Evolutionary conservation across 768 basidiomycete species (phyloP).

Genomic region (Russula ochroleuca): DNA sequence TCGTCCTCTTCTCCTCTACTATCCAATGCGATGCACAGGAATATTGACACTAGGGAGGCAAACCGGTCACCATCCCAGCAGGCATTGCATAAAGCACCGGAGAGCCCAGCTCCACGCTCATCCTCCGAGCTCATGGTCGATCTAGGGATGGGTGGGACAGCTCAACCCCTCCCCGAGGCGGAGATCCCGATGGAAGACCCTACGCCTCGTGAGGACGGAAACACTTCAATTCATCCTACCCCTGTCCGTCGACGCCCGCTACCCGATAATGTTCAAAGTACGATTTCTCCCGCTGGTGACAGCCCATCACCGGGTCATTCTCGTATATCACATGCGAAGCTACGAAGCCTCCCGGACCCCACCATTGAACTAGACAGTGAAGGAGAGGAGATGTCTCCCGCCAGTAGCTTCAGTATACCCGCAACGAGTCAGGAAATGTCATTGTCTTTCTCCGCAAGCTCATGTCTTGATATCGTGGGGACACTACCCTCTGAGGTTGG

Average conservation of each 20-base stretch:
- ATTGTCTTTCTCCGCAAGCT: constrained; percentile 1
- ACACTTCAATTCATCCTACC: background rate
- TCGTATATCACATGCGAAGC: constrained; percentile 23
- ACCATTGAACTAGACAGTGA: constrained; percentile 18
- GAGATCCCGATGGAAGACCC: constrained; percentile 6
- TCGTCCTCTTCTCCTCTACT: constrained; percentile 8
- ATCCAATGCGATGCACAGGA: background rate
- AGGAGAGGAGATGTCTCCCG: constrained; percentile 16
- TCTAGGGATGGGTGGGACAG: background rate
- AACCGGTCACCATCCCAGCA: background rate
- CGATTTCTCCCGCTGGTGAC: background rate
- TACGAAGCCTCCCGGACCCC: constrained; percentile 16
- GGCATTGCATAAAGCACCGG: background rate
- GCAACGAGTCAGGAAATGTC: constrained; percentile 2
- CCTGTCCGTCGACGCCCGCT: background rate
- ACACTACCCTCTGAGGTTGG: constrained; percentile 19
- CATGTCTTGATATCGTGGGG: constrained; percentile 20
- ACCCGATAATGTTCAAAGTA: background rate
- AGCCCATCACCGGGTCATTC: constrained; percentile 1
- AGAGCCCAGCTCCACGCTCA: background rate
- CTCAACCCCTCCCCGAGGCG: background rate
- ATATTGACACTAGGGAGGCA: background rate
- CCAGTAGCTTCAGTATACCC: background rate
- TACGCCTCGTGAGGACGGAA: constrained; percentile 8
- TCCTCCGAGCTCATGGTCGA: background rate